Evolutionary conservation across 108 stramenopile species (phyloP).

Genomic region (Nitzschia putrida): DNA sequence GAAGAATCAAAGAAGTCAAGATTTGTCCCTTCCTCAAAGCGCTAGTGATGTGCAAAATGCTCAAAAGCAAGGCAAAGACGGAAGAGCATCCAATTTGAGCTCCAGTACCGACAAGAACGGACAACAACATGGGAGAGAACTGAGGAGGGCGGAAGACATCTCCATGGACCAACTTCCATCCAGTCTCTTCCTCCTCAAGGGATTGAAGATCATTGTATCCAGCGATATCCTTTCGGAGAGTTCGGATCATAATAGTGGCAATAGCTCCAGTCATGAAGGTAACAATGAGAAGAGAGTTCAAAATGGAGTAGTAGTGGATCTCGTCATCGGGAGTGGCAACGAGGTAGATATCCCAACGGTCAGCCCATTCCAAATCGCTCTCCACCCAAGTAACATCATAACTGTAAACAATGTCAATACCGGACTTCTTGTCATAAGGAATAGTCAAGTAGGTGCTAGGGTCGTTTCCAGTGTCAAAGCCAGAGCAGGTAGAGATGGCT

Average conservation of each 20-base stretch:
- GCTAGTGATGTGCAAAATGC: slow-evolving; percentile 85
- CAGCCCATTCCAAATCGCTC: slow-evolving; percentile 87
- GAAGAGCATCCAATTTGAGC: slow-evolving; percentile 89
- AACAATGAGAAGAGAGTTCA: slow-evolving; percentile 98
- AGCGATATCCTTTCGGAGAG: slow-evolving; percentile 94
- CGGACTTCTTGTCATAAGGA: slow-evolving; percentile 10
- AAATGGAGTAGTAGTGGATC: slow-evolving; percentile 98
- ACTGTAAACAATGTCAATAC: slow-evolving; percentile 73
- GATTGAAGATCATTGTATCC: slow-evolving; percentile 93
- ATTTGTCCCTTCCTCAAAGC: slow-evolving; percentile 95
- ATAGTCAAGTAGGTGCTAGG: slow-evolving; percentile 46
- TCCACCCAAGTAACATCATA: slow-evolving; percentile 95
- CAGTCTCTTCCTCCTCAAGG: slow-evolving; percentile 92
- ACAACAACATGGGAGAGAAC: slow-evolving; percentile 80
- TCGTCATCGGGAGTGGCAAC: slow-evolving; percentile 91
- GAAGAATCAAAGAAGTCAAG: slow-evolving; percentile 89
- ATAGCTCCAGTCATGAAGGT: slow-evolving; percentile 96
- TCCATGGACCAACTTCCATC: slow-evolving; percentile 98
- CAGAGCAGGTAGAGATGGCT: slow-evolving; percentile 35
- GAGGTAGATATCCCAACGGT: slow-evolving; percentile 99
- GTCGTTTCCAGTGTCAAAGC: slow-evolving; percentile 55
- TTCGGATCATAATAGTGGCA: slow-evolving; percentile 94
- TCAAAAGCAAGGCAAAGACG: slow-evolving; percentile 74
- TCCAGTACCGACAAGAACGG: slow-evolving; percentile 92
- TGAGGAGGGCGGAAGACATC: slow-evolving; percentile 96